Conservation (phyloP, 1,284 basidiomycete species). For the Phellinidium pouzarii region DNA sequence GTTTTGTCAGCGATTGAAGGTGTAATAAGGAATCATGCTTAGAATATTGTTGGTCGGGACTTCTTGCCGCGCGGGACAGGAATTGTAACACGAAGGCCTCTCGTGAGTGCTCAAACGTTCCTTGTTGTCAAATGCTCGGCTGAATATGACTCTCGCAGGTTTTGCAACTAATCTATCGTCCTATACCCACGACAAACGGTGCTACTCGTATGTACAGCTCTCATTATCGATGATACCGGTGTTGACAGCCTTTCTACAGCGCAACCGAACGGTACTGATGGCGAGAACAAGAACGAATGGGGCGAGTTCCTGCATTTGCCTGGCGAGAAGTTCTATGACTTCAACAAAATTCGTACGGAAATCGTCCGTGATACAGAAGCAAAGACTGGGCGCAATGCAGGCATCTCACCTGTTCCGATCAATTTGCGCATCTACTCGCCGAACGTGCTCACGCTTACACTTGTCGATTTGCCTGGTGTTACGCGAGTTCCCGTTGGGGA, state of each 20-base stretch:
- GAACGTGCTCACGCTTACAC: conserved; percentile 91
- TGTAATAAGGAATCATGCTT: conserved; percentile 12
- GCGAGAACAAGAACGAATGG: conserved; percentile 92
- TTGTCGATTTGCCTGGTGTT: conserved; percentile 94
- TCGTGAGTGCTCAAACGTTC: conserved; percentile 44
- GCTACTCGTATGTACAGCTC: conserved; percentile 25
- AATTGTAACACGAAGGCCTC: conserved; percentile 92
- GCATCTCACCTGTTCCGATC: conserved; percentile 93
- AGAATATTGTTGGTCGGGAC: conserved; percentile 97
- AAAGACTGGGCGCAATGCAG: conserved; percentile 96
- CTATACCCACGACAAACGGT: conserved; percentile 33
- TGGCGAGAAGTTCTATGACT: conserved; percentile 96
- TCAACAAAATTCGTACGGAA: conserved; percentile 93
- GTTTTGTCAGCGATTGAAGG: not conserved
- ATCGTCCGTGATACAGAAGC: conserved; percentile 96
- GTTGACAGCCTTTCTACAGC: conserved; percentile 27
- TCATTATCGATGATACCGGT: conserved; percentile 11
- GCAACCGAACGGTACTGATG: conserved; percentile 41
- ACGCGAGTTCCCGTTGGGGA: conserved; percentile 98
- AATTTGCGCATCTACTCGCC: conserved; percentile 96
- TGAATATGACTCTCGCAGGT: conserved; percentile 45
- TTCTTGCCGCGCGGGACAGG: conserved; percentile 96
- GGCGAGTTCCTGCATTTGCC: conserved; percentile 97
- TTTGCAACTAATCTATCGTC: conserved; percentile 90
- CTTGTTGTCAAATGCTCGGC: conserved; percentile 7